phyloP scores from a whole-genome alignment of 805 yeast genomes.

The Ogataea allantospora region DNA sequence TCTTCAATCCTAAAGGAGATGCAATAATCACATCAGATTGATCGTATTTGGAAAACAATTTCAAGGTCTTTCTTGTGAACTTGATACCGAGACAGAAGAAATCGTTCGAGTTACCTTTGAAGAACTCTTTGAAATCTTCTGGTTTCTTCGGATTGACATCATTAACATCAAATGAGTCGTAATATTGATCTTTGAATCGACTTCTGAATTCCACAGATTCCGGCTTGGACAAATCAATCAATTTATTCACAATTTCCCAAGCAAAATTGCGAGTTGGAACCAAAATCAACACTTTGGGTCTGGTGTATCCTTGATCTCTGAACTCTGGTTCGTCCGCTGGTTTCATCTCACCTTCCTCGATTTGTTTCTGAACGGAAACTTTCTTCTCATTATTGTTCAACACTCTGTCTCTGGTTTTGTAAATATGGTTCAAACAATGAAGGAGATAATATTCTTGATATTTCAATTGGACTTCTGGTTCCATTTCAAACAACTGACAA shows the following conservation, averaged over 20 bases:
- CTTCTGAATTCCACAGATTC: constrained; percentile 79
- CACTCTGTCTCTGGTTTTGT: constrained; percentile 83
- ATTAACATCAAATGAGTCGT: constrained; percentile 38
- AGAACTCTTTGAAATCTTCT: constrained; percentile 73
- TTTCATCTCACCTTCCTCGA: constrained; percentile 35
- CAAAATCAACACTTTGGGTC: constrained; percentile 83
- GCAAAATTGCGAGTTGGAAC: constrained; percentile 84
- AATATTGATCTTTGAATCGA: constrained; percentile 72
- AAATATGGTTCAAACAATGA: constrained; percentile 80
- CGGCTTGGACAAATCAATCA: constrained; percentile 62
- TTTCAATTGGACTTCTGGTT: constrained; percentile 30
- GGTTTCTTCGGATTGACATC: constrained; percentile 58
- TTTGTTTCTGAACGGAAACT: constrained; percentile 36
- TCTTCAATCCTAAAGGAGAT: constrained; percentile 84
- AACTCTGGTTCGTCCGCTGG: constrained; percentile 51
- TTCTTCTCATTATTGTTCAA: constrained; percentile 69
- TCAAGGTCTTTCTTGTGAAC: constrained; percentile 82
- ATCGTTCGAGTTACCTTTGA: constrained; percentile 89
- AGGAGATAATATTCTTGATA: constrained; percentile 63
- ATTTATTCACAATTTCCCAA: constrained; percentile 59
- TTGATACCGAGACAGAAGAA: constrained; percentile 89
- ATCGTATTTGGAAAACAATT: constrained; percentile 79
- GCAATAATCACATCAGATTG: constrained; percentile 85
- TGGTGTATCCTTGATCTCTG: constrained; percentile 92
- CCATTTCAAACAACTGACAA: constrained; percentile 51